A percentile compares a stretch with the other conserved stretches of the same genome.
Conservation (phyloP, 192 early-diverging fungal genomes). For the Entomortierella parvispora region DNA sequence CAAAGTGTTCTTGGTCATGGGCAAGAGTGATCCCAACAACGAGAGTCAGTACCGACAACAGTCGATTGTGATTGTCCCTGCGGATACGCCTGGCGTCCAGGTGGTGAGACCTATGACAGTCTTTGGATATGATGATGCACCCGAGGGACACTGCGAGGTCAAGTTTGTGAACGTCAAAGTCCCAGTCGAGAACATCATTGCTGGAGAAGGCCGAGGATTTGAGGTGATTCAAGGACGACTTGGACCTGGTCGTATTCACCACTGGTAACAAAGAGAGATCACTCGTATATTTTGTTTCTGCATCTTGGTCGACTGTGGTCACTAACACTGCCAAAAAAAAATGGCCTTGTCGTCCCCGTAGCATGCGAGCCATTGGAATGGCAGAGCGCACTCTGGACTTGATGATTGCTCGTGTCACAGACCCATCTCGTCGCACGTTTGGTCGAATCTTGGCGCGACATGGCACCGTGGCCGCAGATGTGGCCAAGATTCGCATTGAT, state of each 20-base stretch:
- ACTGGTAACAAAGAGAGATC: slow-evolving; percentile 65
- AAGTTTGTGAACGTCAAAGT: slow-evolving; percentile 90
- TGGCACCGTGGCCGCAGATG: slow-evolving; percentile 82
- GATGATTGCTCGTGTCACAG: slow-evolving; percentile 85
- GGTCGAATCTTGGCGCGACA: slow-evolving; percentile 87
- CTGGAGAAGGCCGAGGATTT: slow-evolving; percentile 98
- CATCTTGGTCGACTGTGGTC: too few species aligned
- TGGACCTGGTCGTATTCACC: slow-evolving; percentile 97
- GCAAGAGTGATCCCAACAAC: slow-evolving; percentile 79
- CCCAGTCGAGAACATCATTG: slow-evolving; percentile 86
- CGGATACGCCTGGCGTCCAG: slow-evolving; percentile 81
- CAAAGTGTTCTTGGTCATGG: slow-evolving; percentile 92
- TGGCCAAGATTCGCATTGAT: slow-evolving; percentile 89
- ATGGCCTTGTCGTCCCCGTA: slow-evolving; percentile 2
- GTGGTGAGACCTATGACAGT: slow-evolving; percentile 88
- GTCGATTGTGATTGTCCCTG: slow-evolving; percentile 89
- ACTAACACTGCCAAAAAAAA: too few species aligned
- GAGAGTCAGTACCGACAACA: slow-evolving; percentile 86
- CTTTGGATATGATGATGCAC: slow-evolving; percentile 96
- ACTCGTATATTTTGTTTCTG: background rate
- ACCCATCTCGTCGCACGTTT: slow-evolving; percentile 84
- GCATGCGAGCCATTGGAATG: slow-evolving; percentile 93
- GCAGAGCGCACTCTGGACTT: slow-evolving; percentile 92
- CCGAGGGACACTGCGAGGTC: slow-evolving; percentile 97
- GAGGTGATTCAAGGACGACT: slow-evolving; percentile 97